Evolutionary conservation across 2,329 filamentous ascomycete genomes (phyloP), one percentile per base, ranked within the genome.

Genomic region (Fusarium caatingaense): DNA sequence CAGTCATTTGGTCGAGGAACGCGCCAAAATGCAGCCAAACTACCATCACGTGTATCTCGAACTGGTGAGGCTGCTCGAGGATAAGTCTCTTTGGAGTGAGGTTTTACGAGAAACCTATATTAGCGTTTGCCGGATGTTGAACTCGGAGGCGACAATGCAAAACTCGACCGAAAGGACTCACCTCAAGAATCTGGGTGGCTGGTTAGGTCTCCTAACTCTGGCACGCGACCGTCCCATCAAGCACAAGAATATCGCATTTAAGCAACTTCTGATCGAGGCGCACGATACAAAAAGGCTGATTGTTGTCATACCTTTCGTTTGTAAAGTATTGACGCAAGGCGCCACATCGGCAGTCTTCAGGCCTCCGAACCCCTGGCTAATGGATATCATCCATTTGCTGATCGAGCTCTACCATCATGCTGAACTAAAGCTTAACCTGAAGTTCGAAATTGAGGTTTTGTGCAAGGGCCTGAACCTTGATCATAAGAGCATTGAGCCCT

Each of bases 401-500:
- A 93, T 97, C 74, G 97, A 99, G 77, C 86, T 99, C 6, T 99
- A 99, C 76, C 92, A 97, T 76, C 92, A 92, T 75, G 93, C 93
- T 16, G 95, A 98, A 74, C 84, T 99, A 59, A 98, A 98, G 79
- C 87, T 99, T 40, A 98, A 98, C 73, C 90, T 97, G 54, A 99
- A 98, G 76, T 99, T 99, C 74, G 96, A 99, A 80, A 98, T 99
- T 61, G 96, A 99, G 80, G 94, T 99, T 27, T 86, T 99, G 25
- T 99, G 94, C 84, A 97, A 97, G 78, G 94, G 94, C 15, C 84
- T 99, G 18, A 91, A 91, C 57, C 85, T 98, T n/a, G 94, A 98
- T 68, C 92, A 97, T 80, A 97, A 97, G 81, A 91, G 88, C 63
- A 94, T 98, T 67, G 92, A 97, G 73, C 93, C 95, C 1, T 93